Percentiles rank a stretch among this genome's conserved stretches.
phyloP scores from a whole-genome alignment of 441 rosid genomes.

The Gossypium schwendimanii region DNA sequence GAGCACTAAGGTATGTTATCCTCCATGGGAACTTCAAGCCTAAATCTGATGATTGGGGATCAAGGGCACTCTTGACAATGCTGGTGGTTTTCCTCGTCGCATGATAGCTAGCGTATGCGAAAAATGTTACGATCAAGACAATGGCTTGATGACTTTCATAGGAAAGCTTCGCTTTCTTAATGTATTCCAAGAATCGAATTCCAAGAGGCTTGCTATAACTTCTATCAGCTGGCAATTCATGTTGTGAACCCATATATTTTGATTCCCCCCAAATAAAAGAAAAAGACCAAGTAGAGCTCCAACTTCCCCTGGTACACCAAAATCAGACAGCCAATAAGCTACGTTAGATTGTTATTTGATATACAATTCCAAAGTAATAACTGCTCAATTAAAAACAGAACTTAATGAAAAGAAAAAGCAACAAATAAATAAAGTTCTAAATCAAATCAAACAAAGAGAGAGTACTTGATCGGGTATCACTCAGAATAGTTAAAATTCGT shows the following conservation, averaged over 20 bases:
- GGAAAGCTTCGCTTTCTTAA: conserved; percentile 46
- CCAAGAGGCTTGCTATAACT: conserved; percentile 47
- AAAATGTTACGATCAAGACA: conserved; percentile 76
- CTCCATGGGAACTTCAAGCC: conserved; percentile 41
- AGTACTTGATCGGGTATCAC: not conserved
- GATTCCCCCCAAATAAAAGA: conserved; percentile 10
- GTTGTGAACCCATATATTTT: conserved; percentile 44
- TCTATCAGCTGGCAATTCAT: conserved; percentile 22
- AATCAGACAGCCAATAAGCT: conserved; percentile 14
- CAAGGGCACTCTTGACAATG: conserved; percentile 82
- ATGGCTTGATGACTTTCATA: conserved; percentile 59
- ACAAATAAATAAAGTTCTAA: not conserved
- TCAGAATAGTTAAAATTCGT: not conserved
- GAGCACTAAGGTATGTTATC: conserved; percentile 18
- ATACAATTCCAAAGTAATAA: not conserved
- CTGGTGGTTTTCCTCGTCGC: conserved; percentile 81
- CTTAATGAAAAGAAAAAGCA: not conserved
- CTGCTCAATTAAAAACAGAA: conserved; percentile 1
- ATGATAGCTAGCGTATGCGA: conserved; percentile 76
- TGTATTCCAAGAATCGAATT: conserved; percentile 45
- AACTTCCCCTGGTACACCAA: conserved; percentile 12
- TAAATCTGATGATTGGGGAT: conserved; percentile 54
- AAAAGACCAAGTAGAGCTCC: conserved; percentile 6
- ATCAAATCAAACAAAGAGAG: not conserved
- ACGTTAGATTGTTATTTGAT: conserved; percentile 3